phyloP scores from a whole-genome alignment of 1,284 basidiomycete species.

The Meira nashicola region DNA sequence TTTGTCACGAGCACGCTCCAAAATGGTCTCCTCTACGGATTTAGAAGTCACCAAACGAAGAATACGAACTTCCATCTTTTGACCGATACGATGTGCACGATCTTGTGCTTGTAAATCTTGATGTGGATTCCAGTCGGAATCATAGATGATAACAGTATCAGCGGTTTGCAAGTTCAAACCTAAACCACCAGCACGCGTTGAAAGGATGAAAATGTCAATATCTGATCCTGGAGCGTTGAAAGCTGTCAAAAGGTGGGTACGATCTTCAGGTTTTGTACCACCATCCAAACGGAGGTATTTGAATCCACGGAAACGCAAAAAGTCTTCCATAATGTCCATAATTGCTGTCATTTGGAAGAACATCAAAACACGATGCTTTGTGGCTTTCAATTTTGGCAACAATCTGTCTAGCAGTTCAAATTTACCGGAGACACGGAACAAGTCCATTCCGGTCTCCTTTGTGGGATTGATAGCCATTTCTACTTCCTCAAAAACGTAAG shows the following conservation, averaged over 20 bases:
- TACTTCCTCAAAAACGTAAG: conserved; percentile 83
- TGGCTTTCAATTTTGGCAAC: conserved; percentile 87
- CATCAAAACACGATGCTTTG: conserved; percentile 89
- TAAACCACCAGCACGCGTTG: conserved; percentile 93
- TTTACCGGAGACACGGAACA: conserved; percentile 81
- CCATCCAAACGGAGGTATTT: conserved; percentile 93
- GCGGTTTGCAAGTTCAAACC: conserved; percentile 97
- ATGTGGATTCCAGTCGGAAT: conserved; percentile 53
- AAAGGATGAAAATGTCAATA: conserved; percentile 76
- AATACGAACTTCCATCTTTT: conserved; percentile 96
- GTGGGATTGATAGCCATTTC: conserved; percentile 83
- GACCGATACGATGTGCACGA: conserved; percentile 95
- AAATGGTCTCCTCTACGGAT: conserved; percentile 96
- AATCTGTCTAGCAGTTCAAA: conserved; percentile 90
- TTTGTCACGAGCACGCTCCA: conserved; percentile 89
- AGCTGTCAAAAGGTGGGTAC: conserved; percentile 77
- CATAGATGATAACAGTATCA: conserved; percentile 96
- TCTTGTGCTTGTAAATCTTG: conserved; percentile 77
- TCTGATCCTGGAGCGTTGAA: conserved; percentile 91
- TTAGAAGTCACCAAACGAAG: conserved; percentile 95
- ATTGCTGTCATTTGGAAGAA: conserved; percentile 99
- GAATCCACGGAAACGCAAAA: conserved; percentile 82
- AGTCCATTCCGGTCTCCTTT: conserved; percentile 73
- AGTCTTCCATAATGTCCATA: conserved; percentile 99
- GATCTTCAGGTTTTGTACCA: conserved; percentile 96